Conservation (phyloP, 1,284 basidiomycete species). For the Sporisorium iseilematis-ciliati region DNA sequence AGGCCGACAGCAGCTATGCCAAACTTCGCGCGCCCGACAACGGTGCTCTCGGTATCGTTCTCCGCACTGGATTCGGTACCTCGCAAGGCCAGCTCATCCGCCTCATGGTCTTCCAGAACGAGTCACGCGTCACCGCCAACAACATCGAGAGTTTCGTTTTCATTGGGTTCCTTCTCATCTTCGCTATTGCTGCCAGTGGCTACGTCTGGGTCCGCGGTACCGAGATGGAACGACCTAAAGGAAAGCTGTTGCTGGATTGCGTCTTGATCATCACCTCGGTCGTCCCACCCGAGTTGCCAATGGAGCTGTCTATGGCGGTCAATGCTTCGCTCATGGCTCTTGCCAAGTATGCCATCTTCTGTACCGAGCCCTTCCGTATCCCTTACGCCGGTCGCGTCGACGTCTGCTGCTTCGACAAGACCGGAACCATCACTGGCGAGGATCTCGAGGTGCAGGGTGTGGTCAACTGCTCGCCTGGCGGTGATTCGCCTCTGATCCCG, state of each 20-base stretch:
- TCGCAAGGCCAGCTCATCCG: conserved; percentile 69
- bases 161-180: conserved; percentile 68
- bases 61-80: conserved; percentile 69
- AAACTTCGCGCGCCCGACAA: conserved; percentile 63
- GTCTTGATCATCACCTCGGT: conserved; percentile 69
- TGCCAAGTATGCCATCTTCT: conserved; percentile 78
- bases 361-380: conserved; percentile 69
- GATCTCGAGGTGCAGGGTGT: conserved; percentile 68
- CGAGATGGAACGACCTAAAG: conserved; percentile 67
- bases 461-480: conserved; percentile 51
- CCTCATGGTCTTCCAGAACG: conserved; percentile 69
- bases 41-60: conserved; percentile 64
- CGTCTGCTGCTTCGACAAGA: conserved; percentile 70
- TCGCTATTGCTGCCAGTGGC: conserved; percentile 66
- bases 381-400: conserved; percentile 68
- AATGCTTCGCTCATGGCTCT: conserved; percentile 78
- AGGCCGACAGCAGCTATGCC: conserved; percentile 46
- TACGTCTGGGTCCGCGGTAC: conserved; percentile 67
- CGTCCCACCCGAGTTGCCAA: conserved; percentile 68
- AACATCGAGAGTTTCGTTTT: conserved; percentile 69
- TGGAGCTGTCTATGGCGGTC: conserved; percentile 70
- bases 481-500: conserved; percentile 75
- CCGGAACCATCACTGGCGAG: conserved; percentile 69
- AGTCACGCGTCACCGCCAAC: conserved; percentile 67
- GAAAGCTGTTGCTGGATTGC: conserved; percentile 68